Evolutionary conservation across 306 rosid genomes (phyloP).

Genomic region (Prinsepia uniflora): DNA sequence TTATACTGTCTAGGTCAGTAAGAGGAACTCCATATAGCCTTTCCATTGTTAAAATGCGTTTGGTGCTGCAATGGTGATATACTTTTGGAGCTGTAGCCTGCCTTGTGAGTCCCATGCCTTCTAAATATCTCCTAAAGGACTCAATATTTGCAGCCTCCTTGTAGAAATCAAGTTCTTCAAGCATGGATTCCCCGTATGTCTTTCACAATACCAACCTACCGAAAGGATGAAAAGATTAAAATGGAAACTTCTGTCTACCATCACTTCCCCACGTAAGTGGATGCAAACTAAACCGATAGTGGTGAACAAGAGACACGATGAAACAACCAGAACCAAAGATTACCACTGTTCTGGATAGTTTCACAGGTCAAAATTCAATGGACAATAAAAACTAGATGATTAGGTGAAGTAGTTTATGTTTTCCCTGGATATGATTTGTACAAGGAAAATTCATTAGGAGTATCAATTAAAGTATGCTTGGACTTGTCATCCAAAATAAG

Average conservation of each 20-base stretch:
- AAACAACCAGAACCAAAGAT: background rate
- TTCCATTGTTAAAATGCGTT: constrained; percentile 76
- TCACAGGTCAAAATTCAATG: background rate
- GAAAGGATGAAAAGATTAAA: constrained; percentile 36
- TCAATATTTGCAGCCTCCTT: constrained; percentile 95
- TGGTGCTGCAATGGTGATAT: constrained; percentile 70
- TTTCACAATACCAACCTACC: constrained; percentile 86
- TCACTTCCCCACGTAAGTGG: constrained; percentile 5
- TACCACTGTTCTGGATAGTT: background rate
- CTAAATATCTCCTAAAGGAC: constrained; percentile 85
- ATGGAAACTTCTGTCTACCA: constrained; percentile 26
- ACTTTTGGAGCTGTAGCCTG: constrained; percentile 96
- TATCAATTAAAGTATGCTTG: background rate
- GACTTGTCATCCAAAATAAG: background rate
- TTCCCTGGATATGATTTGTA: background rate
- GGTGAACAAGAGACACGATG: background rate
- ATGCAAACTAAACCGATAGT: constrained; percentile 5
- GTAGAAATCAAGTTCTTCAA: constrained; percentile 93
- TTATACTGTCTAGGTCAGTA: constrained; percentile 82
- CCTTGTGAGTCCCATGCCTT: constrained; percentile 74
- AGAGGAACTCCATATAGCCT: constrained; percentile 95
- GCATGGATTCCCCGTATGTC: constrained; percentile 96
- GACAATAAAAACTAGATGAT: constrained; percentile 5
- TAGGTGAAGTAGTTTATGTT: background rate
- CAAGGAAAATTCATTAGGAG: background rate